A percentile compares a stretch with the other conserved stretches of the same genome.
These are phyloP conservation scores for Purpureocillium takamizusanense DNA, from an alignment of 2,329 filamentous ascomycete genomes.

Conservation along the genomic window DNA sequence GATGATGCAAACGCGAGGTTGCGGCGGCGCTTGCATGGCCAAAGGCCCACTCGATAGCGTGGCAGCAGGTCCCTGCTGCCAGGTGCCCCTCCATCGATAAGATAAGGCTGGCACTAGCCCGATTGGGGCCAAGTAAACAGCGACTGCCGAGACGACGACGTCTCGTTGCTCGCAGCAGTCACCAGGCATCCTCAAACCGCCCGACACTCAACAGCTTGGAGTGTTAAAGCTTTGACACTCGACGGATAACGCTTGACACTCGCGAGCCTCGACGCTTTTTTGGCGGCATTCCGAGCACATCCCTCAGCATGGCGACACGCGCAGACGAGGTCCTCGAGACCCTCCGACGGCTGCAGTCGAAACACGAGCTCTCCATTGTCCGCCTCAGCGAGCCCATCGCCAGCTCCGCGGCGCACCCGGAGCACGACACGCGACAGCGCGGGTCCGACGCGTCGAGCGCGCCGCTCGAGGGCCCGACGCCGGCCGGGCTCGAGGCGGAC, in stretches of 20 bases:
- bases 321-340: conserved; percentile 33
- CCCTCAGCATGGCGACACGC: conserved; percentile 20
- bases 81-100: neutral
- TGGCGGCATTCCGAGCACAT: conserved; percentile 13
- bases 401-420: conserved; percentile 30
- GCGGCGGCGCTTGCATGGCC: too few relatives aligned
- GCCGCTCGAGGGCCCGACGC: conserved; percentile 58
- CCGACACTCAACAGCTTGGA: too few relatives aligned
- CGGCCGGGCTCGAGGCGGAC: conserved; percentile 72
- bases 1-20: neutral
- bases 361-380: conserved; percentile 63
- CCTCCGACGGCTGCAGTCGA: conserved; percentile 43
- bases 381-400: conserved; percentile 68
- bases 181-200: too few relatives aligned
- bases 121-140: conserved; percentile 8
- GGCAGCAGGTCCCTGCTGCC: too few relatives aligned
- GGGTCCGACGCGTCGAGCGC: conserved; percentile 65
- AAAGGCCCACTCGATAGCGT: too few relatives aligned
- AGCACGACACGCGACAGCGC: conserved; percentile 35
- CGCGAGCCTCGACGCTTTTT: too few relatives aligned
- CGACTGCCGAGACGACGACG: too few relatives aligned
- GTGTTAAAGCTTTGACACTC: too few relatives aligned
- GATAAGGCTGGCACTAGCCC: conserved; percentile 5
- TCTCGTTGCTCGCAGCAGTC: too few relatives aligned
- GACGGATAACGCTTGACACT: too few relatives aligned